A percentile compares a stretch with the other conserved stretches of the same genome.
Evolutionary conservation across 1,284 basidiomycete genomes (phyloP).

Genomic region (Caloboletus firmus): DNA sequence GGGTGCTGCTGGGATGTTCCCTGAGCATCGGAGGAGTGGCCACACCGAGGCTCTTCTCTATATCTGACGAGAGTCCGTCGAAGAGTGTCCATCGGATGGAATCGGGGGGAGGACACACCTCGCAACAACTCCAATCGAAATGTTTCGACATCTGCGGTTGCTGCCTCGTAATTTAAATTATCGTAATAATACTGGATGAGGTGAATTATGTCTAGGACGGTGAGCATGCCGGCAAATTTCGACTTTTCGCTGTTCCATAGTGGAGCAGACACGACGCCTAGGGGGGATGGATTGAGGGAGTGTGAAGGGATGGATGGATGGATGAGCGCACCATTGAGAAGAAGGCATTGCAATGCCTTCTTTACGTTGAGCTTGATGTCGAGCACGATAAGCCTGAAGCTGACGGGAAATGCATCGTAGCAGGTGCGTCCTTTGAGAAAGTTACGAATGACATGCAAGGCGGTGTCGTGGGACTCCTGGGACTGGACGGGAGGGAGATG

Average conservation of each 20-base stretch:
- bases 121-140: slow-evolving; percentile 87
- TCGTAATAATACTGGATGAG: slow-evolving; percentile 96
- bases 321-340: slow-evolving; percentile 73
- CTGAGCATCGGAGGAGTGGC: slow-evolving; percentile 88
- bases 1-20: slow-evolving; percentile 85
- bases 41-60: slow-evolving; percentile 91
- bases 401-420: slow-evolving; percentile 96
- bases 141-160: slow-evolving; percentile 90
- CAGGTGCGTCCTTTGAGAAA: slow-evolving; percentile 85
- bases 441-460: slow-evolving; percentile 74
- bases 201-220: slow-evolving; percentile 93
- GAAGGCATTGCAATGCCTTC: slow-evolving; percentile 86
- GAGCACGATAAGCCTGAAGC: slow-evolving; percentile 93
- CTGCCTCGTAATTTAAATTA: slow-evolving; percentile 83
- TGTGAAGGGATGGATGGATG: not conserved
- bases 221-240: slow-evolving; percentile 93
- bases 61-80: slow-evolving; percentile 56
- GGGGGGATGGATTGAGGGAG: slow-evolving; percentile 1
- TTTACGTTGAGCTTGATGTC: slow-evolving; percentile 94
- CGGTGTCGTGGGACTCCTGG: slow-evolving; percentile 70
- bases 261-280: slow-evolving; percentile 96
- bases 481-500: slow-evolving; percentile 55
- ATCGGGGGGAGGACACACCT: slow-evolving; percentile 51
- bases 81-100: slow-evolving; percentile 2
- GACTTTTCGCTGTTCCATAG: slow-evolving; percentile 96